A percentile compares a stretch with the other conserved stretches of the same genome.
These are phyloP conservation scores for Ramaria sp. DNA, from an alignment of 768 basidiomycete genomes.

Conservation along the genomic window DNA sequence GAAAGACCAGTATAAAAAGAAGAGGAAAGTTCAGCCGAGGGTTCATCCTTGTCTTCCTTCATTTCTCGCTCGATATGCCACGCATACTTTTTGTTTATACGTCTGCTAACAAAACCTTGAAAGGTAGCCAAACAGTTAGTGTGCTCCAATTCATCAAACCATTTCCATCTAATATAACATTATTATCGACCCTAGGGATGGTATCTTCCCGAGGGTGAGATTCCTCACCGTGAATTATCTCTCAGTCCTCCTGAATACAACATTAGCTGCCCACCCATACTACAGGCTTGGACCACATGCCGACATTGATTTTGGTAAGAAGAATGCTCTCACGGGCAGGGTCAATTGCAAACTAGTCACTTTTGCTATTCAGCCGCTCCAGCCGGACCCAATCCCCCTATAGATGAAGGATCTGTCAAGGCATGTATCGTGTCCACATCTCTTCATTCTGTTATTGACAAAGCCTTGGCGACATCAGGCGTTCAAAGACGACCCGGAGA, in stretches of 20 bases:
- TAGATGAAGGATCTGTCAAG: slow-evolving; percentile 47
- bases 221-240: not conserved
- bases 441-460: not conserved
- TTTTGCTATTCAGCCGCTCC: slow-evolving; percentile 33
- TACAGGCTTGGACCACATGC: slow-evolving; percentile 40
- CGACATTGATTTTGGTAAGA: slow-evolving; percentile 35
- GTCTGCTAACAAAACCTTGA: slow-evolving; percentile 47
- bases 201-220: slow-evolving; percentile 53
- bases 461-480: slow-evolving; percentile 20
- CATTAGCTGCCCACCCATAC: slow-evolving; percentile 53
- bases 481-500: slow-evolving; percentile 43
- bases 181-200: slow-evolving; percentile 39
- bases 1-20: not conserved
- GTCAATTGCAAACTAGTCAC: not conserved
- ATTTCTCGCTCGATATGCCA: slow-evolving; percentile 1
- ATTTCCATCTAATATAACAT: not conserved
- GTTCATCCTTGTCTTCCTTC: not conserved
- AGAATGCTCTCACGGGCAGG: not conserved
- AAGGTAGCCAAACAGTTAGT: slow-evolving; percentile 35
- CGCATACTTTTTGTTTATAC: slow-evolving; percentile 64
- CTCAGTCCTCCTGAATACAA: not conserved
- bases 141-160: not conserved
- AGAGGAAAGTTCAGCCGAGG: not conserved
- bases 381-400: slow-evolving; percentile 54
- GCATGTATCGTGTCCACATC: slow-evolving; percentile 19